These are phyloP conservation scores for Ailanthus altissimus DNA, from an alignment of 345 rosid species.

Conservation along the genomic window DNA sequence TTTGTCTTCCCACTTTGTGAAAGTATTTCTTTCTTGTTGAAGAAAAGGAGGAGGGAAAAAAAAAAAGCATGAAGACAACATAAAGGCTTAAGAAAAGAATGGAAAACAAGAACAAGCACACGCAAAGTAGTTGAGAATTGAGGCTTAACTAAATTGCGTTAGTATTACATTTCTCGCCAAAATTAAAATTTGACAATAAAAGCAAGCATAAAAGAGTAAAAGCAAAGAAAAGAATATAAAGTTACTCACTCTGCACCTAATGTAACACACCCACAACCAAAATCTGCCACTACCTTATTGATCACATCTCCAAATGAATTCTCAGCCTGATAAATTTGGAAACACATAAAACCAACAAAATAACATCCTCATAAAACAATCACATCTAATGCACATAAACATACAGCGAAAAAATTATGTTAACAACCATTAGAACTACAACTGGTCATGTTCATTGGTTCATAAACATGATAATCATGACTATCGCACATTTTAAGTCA, in stretches of 20 bases:
- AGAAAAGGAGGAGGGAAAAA: not conserved
- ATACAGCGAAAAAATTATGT: not conserved
- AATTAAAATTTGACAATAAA: not conserved
- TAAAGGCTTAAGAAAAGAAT: not conserved
- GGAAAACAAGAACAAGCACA: not conserved
- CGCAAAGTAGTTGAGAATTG: not conserved
- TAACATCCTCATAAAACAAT: slow-evolving; percentile 3
- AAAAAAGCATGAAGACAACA: not conserved
- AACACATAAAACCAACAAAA: slow-evolving; percentile 1
- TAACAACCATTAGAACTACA: not conserved
- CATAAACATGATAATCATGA: not conserved
- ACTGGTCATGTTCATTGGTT: not conserved
- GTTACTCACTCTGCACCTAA: slow-evolving; percentile 81
- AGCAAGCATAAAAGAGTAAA: not conserved
- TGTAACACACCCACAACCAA: slow-evolving; percentile 96
- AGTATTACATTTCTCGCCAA: not conserved
- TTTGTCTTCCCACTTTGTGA: not conserved
- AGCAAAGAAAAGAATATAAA: not conserved
- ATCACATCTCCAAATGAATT: slow-evolving; percentile 81
- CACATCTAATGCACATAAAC: not conserved
- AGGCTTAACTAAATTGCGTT: not conserved
- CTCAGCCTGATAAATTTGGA: slow-evolving; percentile 59
- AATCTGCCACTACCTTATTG: slow-evolving; percentile 82
- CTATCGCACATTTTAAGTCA: not conserved
- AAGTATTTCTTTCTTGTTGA: too few species aligned